Evolutionary conservation across 2,329 filamentous ascomycete genomes (phyloP), one percentile per base, ranked within the genome.

Genomic region (Hypoxylon sp.): DNA sequence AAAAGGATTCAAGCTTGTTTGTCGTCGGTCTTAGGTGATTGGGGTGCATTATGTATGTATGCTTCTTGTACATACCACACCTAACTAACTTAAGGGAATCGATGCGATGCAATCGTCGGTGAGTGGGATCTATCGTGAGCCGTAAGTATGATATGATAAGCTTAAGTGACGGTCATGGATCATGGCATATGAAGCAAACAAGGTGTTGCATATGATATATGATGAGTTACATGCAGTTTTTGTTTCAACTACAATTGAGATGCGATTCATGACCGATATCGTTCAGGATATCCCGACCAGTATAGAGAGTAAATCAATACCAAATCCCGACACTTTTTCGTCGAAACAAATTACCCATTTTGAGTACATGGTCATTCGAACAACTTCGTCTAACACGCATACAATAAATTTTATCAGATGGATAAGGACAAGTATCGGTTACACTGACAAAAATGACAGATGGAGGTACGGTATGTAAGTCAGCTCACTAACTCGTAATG

Each of bases 1-100:
- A 41, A 53, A 20, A 66, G 60, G 60, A 68, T 67, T 60, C 55
- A 68, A 67, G 64, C 58, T 69, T 67, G 56, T 65, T 63, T 67
- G 57, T n/a, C 52, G 24, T 56, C 50, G 24, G 48, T 24, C 41
- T 37, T 37, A 15, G 6, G 32, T 15, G 13, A 5, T 62, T 52
- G 56, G 60, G 63, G 63, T 66, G 58, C 60, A 67, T n/a, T n/a
- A n/a, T n/a, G n/a, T 68, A 62, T 51, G 41, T 26, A 43, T 50
- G 52, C 47, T 34, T 41, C 37, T 41, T 4, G 2, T 19, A 20
- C 32, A 20, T 54, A 34, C n/a, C 41, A 32, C 41, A 46, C n/a
- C n/a, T n/a, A n/a, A n/a, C n/a, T n/a, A n/a, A n/a, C n/a, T n/a
- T 19, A 30, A n/a, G 32, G 32, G 32, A n/a, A 34, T 13, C 2